Percentiles rank a stretch among this genome's conserved stretches.
Evolutionary conservation across 441 rosid species (phyloP).

Genomic region (Pelargonium myrrhifolium): DNA sequence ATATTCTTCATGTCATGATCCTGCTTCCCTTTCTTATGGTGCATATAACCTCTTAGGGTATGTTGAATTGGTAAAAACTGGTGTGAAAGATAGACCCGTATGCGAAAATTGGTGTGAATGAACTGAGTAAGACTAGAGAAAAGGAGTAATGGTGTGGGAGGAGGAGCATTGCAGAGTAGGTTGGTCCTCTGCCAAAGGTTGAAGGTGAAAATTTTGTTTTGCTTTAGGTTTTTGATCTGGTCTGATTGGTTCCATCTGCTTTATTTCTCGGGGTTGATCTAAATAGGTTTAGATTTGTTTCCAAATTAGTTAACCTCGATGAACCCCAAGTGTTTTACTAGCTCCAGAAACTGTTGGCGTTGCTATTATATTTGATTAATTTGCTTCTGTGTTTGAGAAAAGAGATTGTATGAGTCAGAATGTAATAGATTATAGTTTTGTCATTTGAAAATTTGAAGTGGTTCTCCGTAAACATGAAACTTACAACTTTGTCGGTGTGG

Average conservation of each 20-base stretch:
- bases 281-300: not conserved
- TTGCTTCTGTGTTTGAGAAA: too few relatives aligned
- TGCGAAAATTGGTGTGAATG: not conserved
- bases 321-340: not conserved
- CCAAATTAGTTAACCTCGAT: not conserved
- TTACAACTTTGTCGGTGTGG: not conserved
- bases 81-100: not conserved
- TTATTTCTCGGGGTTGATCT: too few relatives aligned
- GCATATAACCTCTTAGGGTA: not conserved
- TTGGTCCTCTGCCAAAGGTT: not conserved
- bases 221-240: not conserved
- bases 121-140: not conserved
- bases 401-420: not conserved
- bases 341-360: not conserved
- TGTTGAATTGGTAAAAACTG: not conserved
- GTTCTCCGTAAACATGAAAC: not conserved
- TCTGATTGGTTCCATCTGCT: not conserved
- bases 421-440: not conserved
- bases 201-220: not conserved
- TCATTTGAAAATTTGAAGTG: too few relatives aligned
- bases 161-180: not conserved
- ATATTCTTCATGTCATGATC: constrained; percentile 1
- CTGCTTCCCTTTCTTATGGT: not conserved
- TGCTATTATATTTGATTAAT: not conserved
- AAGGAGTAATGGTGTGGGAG: not conserved